Conservation (phyloP, 495 filamentous ascomycete species). For the Antarctomyces pellizariae region DNA sequence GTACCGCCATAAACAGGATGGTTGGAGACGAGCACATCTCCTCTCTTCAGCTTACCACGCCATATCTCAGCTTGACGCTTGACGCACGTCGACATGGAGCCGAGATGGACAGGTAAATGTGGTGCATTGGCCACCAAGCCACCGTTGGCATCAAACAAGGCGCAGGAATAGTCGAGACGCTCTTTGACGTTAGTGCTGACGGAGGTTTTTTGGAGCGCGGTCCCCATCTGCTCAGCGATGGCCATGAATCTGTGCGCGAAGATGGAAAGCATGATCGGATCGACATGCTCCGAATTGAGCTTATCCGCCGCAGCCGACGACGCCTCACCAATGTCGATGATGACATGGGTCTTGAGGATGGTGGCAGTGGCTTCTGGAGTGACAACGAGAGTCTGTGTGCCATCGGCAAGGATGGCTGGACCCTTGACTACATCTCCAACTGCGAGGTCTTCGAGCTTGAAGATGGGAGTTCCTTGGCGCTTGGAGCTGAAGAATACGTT, state of each 20-base stretch:
- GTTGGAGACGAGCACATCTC: slow-evolving; percentile 89
- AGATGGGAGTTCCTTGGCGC: slow-evolving; percentile 61
- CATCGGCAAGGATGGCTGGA: slow-evolving; percentile 80
- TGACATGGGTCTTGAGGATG: slow-evolving; percentile 48
- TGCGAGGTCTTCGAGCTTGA: slow-evolving; percentile 53
- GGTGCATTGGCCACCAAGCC: slow-evolving; percentile 88
- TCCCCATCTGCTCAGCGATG: slow-evolving; percentile 95
- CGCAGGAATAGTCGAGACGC: slow-evolving; percentile 88
- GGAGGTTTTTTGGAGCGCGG: slow-evolving; percentile 87
- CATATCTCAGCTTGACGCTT: slow-evolving; percentile 83
- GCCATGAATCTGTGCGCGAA: slow-evolving; percentile 98
- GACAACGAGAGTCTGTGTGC: slow-evolving; percentile 89
- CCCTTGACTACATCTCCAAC: slow-evolving; percentile 60
- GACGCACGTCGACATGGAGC: slow-evolving; percentile 90
- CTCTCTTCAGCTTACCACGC: slow-evolving; percentile 66
- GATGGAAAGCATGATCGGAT: slow-evolving; percentile 84
- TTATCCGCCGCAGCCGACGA: slow-evolving; percentile 27
- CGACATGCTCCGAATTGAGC: slow-evolving; percentile 28
- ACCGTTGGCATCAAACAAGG: slow-evolving; percentile 77
- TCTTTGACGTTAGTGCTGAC: slow-evolving; percentile 98
- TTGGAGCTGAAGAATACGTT: slow-evolving; percentile 53
- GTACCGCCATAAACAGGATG: slow-evolving; percentile 82
- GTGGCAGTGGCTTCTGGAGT: slow-evolving; percentile 54
- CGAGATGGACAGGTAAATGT: slow-evolving; percentile 81
- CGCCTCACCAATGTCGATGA: slow-evolving; percentile 42